Evolutionary conservation across 164 flowering plant species (phyloP), one percentile per base, ranked within the genome.

Genomic region (Dillenia suffruticosa): DNA sequence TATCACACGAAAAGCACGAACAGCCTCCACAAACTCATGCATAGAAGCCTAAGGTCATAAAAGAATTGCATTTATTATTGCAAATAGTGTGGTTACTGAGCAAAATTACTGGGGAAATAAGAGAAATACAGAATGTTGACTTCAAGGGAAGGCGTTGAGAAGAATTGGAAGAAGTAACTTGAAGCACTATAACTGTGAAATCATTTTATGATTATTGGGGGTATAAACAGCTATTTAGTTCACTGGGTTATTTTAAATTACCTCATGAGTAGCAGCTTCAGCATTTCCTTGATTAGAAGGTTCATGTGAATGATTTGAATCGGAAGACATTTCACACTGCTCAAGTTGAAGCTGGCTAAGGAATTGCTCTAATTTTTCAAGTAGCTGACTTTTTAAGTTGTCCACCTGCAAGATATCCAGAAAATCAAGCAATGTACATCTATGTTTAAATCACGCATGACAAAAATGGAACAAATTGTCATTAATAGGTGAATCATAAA

Each of bases 1-100:
- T 75, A 94, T 89, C 58, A 79, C 84, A 66, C 84, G 81, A 79
- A 84, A 89, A 70, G 99, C 96, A 72, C 81, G 92, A 48, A 89
- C 73, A 74, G 88, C 92, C 76, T 91, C 96, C 47, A 72, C 82
- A 77, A 91, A 86, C 75, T 84, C 94, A 58, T 72, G 76, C 59
- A 85, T 75, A 60, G 87, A 78, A 76, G 77, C 86, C 99, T 92
- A 62, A 49, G 44, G 49, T 48, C 59, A 65, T 13, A 61, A 32
- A 62, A 50, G 40, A 32, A 32, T 32, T 32, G 40, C 6, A 32
- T 5, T 32, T 6, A 32, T 32, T 32, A 4, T 32, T 5, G 40
- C 7, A 32, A 32, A 32, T 32, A 32, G 40, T 32, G 40, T 32
- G 40, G 40, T 32, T 26, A 32, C 40, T 32, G 6, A 32, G 5